Base-by-base conservation (phyloP, 2,329 filamentous ascomycete genomes). In the Hypoxylon sp. region DNA sequence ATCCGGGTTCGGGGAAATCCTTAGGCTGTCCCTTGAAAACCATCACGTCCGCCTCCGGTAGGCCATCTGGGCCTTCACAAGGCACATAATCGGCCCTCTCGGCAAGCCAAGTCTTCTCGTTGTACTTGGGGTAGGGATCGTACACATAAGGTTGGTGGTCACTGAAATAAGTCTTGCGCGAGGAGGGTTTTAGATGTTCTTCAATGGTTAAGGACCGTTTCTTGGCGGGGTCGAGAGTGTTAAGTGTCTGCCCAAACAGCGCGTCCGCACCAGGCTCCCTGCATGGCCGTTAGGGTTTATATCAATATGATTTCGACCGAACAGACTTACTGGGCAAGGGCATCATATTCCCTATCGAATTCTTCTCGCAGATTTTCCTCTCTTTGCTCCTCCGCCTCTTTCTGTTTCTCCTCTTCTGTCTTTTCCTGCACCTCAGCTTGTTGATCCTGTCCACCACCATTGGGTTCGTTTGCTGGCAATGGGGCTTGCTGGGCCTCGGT, bases 91-190 rank as follows among this genome's bases (percentile, higher is more conserved):
- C 76, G 14, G 89, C 90, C 49, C 84, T 81, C 68, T 85, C 49
- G 80, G 78, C 71, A 26, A 61, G 52, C 89, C 89, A 93, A 12
- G 81, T 77, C 2, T 81, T 78, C 52, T 83, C 85, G 72, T 91
- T 90, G 78, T 93, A 92, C 14, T 86, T 80, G 0, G 91, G 91
- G 68, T 93, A 93, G 0, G 91, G 91, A 61, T 89, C 84, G 77
- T 92, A 93, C 18, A 84, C 80, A 57, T 86, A 80, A 0, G 87
- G 84, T 51, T 81, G 78, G 44, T 84, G 79, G 11, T 78, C 74
- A 55, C 74, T 82, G 71, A 83, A 85, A 33, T 77, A 77, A 26
- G 76, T 67, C 49, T 74, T 72, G 7, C 75, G 72, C n/a, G 77
- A 73, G 53, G 79, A 68, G 3, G 69, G 68, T 14, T 68, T 76